phyloP scores from a whole-genome alignment of 1,284 basidiomycete genomes.

The Ustilago nuda region DNA sequence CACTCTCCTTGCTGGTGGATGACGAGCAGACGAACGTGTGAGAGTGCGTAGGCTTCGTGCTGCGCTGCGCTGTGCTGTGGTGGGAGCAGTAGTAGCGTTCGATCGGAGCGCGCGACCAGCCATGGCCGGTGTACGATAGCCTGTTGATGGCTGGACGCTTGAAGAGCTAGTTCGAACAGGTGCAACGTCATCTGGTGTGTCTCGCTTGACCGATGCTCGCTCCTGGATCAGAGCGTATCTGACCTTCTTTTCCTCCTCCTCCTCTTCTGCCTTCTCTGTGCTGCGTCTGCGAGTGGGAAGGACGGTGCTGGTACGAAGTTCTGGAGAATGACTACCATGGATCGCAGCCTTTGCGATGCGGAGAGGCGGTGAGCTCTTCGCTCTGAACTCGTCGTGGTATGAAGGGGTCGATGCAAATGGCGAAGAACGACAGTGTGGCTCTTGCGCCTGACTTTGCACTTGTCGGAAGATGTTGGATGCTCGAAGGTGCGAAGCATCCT shows the following conservation, averaged over 20 bases:
- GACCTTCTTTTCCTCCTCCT: slow-evolving; percentile 44
- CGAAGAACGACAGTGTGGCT: slow-evolving; percentile 29
- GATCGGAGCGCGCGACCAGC: slow-evolving; percentile 40
- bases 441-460: slow-evolving; percentile 16
- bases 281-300: slow-evolving; percentile 30
- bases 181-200: slow-evolving; percentile 29
- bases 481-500: slow-evolving; percentile 33
- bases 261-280: slow-evolving; percentile 32
- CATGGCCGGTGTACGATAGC: slow-evolving; percentile 54
- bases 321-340: slow-evolving; percentile 21
- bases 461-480: slow-evolving; percentile 39
- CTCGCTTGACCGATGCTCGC: slow-evolving; percentile 33
- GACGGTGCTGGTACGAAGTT: slow-evolving; percentile 11
- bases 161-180: slow-evolving; percentile 16
- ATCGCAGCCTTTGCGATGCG: slow-evolving; percentile 15
- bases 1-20: slow-evolving; percentile 57
- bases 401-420: slow-evolving; percentile 28
- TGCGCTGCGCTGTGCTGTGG: slow-evolving; percentile 44
- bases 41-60: slow-evolving; percentile 47
- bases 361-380: slow-evolving; percentile 42
- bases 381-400: slow-evolving; percentile 30
- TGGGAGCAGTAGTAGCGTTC: slow-evolving; percentile 22
- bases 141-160: slow-evolving; percentile 18
- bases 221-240: slow-evolving; percentile 39
- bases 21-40: slow-evolving; percentile 44